phyloP scores from a whole-genome alignment of 1,284 basidiomycete species.

The Volvariella surrecta region DNA sequence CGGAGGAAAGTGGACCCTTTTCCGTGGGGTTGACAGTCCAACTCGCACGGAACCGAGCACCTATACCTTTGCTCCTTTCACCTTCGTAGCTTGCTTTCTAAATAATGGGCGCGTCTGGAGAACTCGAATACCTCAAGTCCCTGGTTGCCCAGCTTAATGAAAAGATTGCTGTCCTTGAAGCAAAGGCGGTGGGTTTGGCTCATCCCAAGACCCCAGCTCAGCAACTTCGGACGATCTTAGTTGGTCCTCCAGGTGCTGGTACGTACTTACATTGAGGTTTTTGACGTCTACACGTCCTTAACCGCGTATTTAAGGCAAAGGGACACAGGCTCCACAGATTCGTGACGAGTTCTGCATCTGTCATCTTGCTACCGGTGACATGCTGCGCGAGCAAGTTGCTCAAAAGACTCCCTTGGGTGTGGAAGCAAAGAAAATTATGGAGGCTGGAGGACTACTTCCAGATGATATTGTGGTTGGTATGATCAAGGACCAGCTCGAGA shows the following conservation, averaged over 20 bases:
- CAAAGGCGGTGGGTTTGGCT: slow-evolving; percentile 39
- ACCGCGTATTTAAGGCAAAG: slow-evolving; percentile 69
- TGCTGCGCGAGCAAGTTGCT: slow-evolving; percentile 92
- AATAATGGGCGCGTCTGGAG: slow-evolving; percentile 52
- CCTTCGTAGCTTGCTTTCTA: slow-evolving; percentile 3
- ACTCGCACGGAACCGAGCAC: background rate
- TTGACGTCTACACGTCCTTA: slow-evolving; percentile 2
- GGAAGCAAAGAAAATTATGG: slow-evolving; percentile 98
- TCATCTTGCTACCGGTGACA: slow-evolving; percentile 97
- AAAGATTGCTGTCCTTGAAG: slow-evolving; percentile 71
- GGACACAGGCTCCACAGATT: slow-evolving; percentile 94
- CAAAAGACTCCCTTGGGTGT: slow-evolving; percentile 85
- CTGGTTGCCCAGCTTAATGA: slow-evolving; percentile 78
- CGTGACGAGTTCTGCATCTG: slow-evolving; percentile 92
- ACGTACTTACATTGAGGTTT: slow-evolving; percentile 19
- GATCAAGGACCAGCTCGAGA: slow-evolving; percentile 94
- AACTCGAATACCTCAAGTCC: slow-evolving; percentile 85
- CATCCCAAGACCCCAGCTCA: slow-evolving; percentile 59
- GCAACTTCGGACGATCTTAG: slow-evolving; percentile 83
- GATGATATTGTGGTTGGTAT: slow-evolving; percentile 98
- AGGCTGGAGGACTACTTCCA: slow-evolving; percentile 85
- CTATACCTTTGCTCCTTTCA: slow-evolving; percentile 7
- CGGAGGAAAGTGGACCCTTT: slow-evolving; percentile 11
- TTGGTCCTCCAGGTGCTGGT: slow-evolving; percentile 97
- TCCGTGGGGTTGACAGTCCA: background rate